Conservation (phyloP, 306 rosid genomes). For the Gastrolobium bilobum region DNA sequence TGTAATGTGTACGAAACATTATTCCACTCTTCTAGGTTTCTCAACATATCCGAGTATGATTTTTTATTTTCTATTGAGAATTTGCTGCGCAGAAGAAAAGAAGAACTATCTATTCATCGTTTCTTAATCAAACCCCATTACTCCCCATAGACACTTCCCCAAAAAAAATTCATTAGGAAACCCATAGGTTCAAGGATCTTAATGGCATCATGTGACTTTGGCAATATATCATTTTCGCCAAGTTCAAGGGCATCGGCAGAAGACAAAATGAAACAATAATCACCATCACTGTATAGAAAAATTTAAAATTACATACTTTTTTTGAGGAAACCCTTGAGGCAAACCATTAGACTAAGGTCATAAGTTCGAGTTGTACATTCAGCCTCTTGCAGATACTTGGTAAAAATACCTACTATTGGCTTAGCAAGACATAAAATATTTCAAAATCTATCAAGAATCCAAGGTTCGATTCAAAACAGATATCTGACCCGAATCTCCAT, state of each 20-base stretch:
- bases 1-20: no score
- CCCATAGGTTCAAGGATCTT: no score
- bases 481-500: conserved; percentile 92
- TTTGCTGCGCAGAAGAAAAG: no score
- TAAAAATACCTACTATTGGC: not conserved
- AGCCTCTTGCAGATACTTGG: not conserved
- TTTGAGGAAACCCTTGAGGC: not conserved
- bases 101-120: no score
- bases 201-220: not conserved
- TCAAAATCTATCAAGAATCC: conserved; percentile 48
- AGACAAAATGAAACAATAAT: conserved; percentile 16
- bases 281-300: conserved; percentile 32
- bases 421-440: not conserved
- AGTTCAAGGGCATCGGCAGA: not conserved
- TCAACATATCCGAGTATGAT: no score
- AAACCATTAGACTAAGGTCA: not conserved
- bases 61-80: no score
- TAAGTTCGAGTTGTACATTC: not conserved
- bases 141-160: no score
- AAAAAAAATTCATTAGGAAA: no score
- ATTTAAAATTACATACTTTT: conserved; percentile 10
- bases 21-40: no score
- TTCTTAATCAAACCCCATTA: no score
- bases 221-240: not conserved
- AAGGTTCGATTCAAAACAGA: conserved; percentile 79